Conservation (phyloP, 2,329 filamentous ascomycete genomes). For the Phaeosphaeriaceae sp. region DNA sequence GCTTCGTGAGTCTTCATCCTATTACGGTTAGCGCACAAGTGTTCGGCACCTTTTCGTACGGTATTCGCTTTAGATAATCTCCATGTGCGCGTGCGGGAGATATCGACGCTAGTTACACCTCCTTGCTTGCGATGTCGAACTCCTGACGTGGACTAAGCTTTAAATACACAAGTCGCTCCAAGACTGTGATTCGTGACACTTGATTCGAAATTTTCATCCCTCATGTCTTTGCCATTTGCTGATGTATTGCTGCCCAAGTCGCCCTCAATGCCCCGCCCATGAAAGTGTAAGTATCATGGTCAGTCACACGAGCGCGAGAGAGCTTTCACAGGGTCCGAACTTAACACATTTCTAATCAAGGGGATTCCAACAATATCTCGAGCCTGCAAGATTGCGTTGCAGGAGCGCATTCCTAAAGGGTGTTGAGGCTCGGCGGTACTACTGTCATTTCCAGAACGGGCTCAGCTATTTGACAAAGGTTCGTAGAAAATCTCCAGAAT, state of each 20-base stretch:
- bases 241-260: too few relatives aligned
- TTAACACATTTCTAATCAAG: not conserved
- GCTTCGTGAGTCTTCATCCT: too few relatives aligned
- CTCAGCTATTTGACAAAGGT: not conserved
- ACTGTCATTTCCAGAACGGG: not conserved
- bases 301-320: too few relatives aligned
- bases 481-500: not conserved
- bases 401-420: not conserved
- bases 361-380: not conserved
- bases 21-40: too few relatives aligned
- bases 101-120: not conserved
- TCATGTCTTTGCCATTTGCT: too few relatives aligned
- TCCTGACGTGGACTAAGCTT: not conserved
- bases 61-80: too few relatives aligned
- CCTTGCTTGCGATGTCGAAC: not conserved
- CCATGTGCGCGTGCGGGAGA: too few relatives aligned
- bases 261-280: too few relatives aligned
- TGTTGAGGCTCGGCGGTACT: not conserved
- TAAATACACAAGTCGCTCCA: not conserved
- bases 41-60: too few relatives aligned
- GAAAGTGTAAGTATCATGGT: too few relatives aligned
- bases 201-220: not conserved
- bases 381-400: not conserved
- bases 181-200: not conserved
- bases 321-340: too few relatives aligned